phyloP scores from a whole-genome alignment of 2,329 filamentous ascomycete species.

The Exserohilum turcica region DNA sequence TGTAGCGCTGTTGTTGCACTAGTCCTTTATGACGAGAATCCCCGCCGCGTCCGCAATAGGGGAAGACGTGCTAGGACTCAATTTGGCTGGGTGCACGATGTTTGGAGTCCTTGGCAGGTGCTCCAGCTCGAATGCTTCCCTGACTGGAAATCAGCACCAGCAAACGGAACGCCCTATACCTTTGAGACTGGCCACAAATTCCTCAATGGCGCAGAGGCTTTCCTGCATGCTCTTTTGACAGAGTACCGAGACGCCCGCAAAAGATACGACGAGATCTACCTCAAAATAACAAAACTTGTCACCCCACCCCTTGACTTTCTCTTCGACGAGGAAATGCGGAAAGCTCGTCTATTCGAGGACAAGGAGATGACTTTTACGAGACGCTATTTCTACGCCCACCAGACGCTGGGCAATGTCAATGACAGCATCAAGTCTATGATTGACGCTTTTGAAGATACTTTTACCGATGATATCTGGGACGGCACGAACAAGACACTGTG shows the following conservation, averaged over 20 bases:
- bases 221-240: slow-evolving; percentile 62
- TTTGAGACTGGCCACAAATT: slow-evolving; percentile 63
- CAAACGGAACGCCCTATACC: slow-evolving; percentile 55
- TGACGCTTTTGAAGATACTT: slow-evolving; percentile 61
- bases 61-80: slow-evolving; percentile 55
- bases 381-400: slow-evolving; percentile 67
- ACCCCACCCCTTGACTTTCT: slow-evolving; percentile 65
- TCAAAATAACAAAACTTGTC: slow-evolving; percentile 62
- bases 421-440: slow-evolving; percentile 64
- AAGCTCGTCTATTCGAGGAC: slow-evolving; percentile 66
- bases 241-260: slow-evolving; percentile 67
- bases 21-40: slow-evolving; percentile 59
- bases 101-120: slow-evolving; percentile 66
- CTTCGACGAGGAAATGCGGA: slow-evolving; percentile 61
- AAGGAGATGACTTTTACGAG: slow-evolving; percentile 65
- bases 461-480: slow-evolving; percentile 64
- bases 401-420: slow-evolving; percentile 65
- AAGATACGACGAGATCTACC: slow-evolving; percentile 62
- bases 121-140: slow-evolving; percentile 38
- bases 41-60: slow-evolving; percentile 57
- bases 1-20: slow-evolving; percentile 66
- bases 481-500: slow-evolving; percentile 61
- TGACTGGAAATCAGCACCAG: slow-evolving; percentile 56
- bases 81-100: slow-evolving; percentile 61
- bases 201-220: slow-evolving; percentile 66